Evolutionary conservation across 306 rosid genomes (phyloP).

Genomic region (Lablab purpureus): DNA sequence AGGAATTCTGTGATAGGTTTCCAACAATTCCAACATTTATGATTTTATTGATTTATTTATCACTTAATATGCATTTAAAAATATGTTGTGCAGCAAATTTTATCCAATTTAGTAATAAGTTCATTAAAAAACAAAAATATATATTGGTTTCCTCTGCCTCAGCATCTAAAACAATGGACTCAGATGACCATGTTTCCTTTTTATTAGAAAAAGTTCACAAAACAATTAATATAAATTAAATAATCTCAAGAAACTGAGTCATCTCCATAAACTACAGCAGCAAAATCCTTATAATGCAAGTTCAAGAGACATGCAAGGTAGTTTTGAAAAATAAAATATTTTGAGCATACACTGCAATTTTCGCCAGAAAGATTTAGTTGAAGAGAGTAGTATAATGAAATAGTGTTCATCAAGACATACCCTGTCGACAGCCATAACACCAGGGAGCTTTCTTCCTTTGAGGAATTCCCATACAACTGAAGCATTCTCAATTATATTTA

Average conservation of each 20-base stretch:
- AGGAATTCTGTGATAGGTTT: too few species aligned
- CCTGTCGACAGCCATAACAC: constrained; percentile 77
- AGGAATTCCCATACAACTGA: constrained; percentile 92
- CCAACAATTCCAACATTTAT: not conserved
- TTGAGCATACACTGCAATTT: not conserved
- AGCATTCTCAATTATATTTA: constrained; percentile 69
- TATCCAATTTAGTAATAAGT: constrained; percentile 14
- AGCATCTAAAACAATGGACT: not conserved
- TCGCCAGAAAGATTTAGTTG: constrained; percentile 16
- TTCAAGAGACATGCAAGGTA: constrained; percentile 17
- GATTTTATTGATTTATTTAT: not conserved
- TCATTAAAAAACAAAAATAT: constrained; percentile 26
- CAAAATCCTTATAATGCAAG: constrained; percentile 31
- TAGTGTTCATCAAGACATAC: constrained; percentile 52
- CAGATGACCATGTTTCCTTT: not conserved
- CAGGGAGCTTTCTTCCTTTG: constrained; percentile 91
- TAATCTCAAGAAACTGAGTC: constrained; percentile 24
- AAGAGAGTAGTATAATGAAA: constrained; percentile 37
- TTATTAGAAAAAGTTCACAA: constrained; percentile 7
- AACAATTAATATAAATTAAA: not conserved
- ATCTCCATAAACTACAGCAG: constrained; percentile 1
- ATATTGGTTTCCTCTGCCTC: constrained; percentile 13
- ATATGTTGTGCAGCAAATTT: not conserved
- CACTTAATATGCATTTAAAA: constrained; percentile 12
- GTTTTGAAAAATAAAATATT: constrained; percentile 26